A percentile compares a stretch with the other conserved stretches of the same genome.
Evolutionary conservation across 2,329 filamentous ascomycete species (phyloP).

Genomic region (Acrocalymma vagum): DNA sequence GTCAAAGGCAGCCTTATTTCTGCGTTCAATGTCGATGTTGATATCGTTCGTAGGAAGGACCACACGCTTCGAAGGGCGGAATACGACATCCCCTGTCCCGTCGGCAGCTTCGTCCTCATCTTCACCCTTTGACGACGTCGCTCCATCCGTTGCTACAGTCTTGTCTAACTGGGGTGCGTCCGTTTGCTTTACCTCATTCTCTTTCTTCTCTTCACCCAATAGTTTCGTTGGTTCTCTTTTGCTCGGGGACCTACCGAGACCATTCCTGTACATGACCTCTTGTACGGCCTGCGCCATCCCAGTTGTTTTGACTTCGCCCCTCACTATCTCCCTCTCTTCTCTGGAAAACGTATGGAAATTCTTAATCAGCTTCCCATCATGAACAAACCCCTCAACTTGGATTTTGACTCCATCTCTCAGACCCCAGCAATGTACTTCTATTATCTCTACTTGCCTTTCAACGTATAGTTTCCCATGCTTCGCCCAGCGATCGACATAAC

Average conservation of each 20-base stretch:
- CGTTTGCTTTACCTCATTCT: conserved; percentile 25
- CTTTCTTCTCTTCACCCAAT: conserved; percentile 15
- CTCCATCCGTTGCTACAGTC: conserved; percentile 19
- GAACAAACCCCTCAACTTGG: conserved; percentile 81
- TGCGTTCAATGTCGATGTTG: conserved; percentile 87
- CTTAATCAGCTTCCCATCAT: conserved; percentile 90
- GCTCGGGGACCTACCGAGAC: conserved; percentile 34
- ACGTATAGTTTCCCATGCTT: conserved; percentile 79
- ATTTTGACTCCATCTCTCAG: conserved; percentile 88
- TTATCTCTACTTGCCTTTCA: conserved; percentile 82
- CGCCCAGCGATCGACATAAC: conserved; percentile 89
- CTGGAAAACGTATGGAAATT: conserved; percentile 81
- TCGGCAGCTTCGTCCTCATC: conserved; percentile 54
- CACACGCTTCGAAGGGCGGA: conserved; percentile 74
- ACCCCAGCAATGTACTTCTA: conserved; percentile 92
- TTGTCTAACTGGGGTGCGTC: conserved; percentile 26
- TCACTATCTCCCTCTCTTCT: conserved; percentile 74
- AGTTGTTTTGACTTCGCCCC: conserved; percentile 57
- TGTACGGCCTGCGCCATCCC: conserved; percentile 55
- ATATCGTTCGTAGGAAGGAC: conserved; percentile 83
- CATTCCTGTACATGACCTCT: conserved; percentile 53
- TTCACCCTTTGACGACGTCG: conserved; percentile 19
- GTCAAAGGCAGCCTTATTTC: conserved; percentile 78
- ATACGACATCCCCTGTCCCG: conserved; percentile 75
- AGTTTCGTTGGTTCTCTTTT: conserved; percentile 25